phyloP scores from a whole-genome alignment of 73 alveolate species.

The Paramecium sexaurelia region DNA sequence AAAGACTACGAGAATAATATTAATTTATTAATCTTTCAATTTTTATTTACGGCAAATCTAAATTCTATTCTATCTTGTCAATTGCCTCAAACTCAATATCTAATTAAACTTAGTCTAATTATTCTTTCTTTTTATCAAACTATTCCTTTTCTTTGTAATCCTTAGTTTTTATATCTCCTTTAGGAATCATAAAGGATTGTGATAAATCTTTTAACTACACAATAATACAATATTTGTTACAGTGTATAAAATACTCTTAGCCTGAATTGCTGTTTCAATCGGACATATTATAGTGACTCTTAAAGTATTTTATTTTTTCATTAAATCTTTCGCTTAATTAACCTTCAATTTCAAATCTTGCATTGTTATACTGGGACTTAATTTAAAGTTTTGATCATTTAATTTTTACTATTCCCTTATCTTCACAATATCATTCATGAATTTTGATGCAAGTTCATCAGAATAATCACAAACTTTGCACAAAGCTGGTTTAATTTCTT shows the following conservation, averaged over 20 bases:
- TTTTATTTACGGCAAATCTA: neutral
- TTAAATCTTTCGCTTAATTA: neutral
- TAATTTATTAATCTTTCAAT: constrained; percentile 18
- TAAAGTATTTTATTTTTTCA: neutral
- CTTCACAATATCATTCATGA: constrained; percentile 26
- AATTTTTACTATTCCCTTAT: neutral
- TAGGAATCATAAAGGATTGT: neutral
- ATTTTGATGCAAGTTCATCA: constrained; percentile 45
- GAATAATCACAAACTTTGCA: constrained; percentile 43
- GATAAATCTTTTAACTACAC: constrained; percentile 7
- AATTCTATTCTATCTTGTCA: neutral
- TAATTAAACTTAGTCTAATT: constrained; percentile 3
- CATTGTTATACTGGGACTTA: neutral
- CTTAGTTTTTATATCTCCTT: constrained; percentile 1
- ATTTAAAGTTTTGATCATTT: neutral
- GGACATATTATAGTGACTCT: constrained; percentile 3
- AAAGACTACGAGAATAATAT: neutral
- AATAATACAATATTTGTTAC: neutral
- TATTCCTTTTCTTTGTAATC: neutral
- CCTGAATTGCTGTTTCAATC: neutral
- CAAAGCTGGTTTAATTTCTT: constrained; percentile 35
- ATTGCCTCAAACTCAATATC: constrained; percentile 17
- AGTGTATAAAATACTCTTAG: constrained; percentile 8
- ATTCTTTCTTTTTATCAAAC: neutral
- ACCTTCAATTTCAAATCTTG: constrained; percentile 19